phyloP scores from a whole-genome alignment of 371 early-diverging fungal genomes.

The Mucor circinelloides region DNA sequence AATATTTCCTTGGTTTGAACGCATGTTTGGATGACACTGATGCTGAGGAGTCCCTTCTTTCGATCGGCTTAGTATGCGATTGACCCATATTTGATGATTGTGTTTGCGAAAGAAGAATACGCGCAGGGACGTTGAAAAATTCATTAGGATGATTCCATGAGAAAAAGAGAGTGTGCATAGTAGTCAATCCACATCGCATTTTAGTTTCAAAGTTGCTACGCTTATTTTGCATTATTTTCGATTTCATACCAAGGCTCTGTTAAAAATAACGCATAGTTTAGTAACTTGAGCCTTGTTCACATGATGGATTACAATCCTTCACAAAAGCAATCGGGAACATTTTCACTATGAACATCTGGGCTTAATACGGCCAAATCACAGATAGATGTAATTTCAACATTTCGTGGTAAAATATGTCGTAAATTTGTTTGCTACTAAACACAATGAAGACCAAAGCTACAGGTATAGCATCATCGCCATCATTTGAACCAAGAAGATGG shows the following conservation, averaged over 20 bases:
- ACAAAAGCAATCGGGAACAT: not conserved
- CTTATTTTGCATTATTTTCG: not conserved
- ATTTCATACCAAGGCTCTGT: no score
- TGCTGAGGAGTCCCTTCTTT: not conserved
- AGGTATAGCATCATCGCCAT: not conserved
- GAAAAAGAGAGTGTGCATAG: not conserved
- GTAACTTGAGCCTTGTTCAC: not conserved
- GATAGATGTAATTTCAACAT: not conserved
- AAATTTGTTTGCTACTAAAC: not conserved
- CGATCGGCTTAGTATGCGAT: slow-evolving; percentile 9
- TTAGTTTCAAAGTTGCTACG: not conserved
- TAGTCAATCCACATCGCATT: not conserved
- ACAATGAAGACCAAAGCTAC: not conserved
- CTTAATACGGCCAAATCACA: not conserved
- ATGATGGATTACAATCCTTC: not conserved
- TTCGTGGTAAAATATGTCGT: not conserved
- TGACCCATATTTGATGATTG: slow-evolving; percentile 18
- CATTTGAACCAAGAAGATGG: not conserved
- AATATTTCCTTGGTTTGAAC: slow-evolving; percentile 25
- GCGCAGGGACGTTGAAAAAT: not conserved
- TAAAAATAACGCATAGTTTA: not conserved
- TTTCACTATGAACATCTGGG: not conserved
- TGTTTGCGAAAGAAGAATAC: not conserved
- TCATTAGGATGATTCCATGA: not conserved
- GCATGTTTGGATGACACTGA: not conserved